Percentiles rank a stretch among this genome's conserved stretches.
These are phyloP conservation scores for Epichloe glyceriae DNA, from an alignment of 2,329 filamentous ascomycete species.

Conservation along the genomic window DNA sequence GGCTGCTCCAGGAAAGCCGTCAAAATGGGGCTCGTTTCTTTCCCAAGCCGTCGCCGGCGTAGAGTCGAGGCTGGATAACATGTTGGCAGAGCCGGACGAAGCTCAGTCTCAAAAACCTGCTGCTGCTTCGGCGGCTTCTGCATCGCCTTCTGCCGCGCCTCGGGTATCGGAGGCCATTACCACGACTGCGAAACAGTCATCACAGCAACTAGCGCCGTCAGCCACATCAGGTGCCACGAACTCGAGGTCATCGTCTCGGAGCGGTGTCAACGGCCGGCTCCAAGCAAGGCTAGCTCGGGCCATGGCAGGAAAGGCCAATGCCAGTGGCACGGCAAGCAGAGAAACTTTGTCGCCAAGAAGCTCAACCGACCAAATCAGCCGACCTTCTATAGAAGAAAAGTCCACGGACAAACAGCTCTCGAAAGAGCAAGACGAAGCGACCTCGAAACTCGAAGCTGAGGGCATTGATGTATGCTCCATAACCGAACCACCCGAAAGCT, in stretches of 20 bases:
- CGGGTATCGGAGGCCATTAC: not conserved
- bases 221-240: slow-evolving; percentile 22
- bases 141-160: not conserved
- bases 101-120: slow-evolving; percentile 16
- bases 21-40: slow-evolving; percentile 66
- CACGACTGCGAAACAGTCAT: slow-evolving; percentile 11
- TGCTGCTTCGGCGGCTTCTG: slow-evolving; percentile 1
- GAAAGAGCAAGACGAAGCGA: not conserved
- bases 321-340: slow-evolving; percentile 29
- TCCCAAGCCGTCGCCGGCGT: slow-evolving; percentile 87
- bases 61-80: slow-evolving; percentile 83
- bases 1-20: slow-evolving; percentile 34
- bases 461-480: not conserved
- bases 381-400: slow-evolving; percentile 16
- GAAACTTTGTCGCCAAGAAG: slow-evolving; percentile 22
- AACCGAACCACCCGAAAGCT: not conserved
- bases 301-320: slow-evolving; percentile 54
- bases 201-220: slow-evolving; percentile 14
- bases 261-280: slow-evolving; percentile 61
- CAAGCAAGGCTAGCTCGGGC: slow-evolving; percentile 85
- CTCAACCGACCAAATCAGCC: slow-evolving; percentile 22
- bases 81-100: slow-evolving; percentile 66
- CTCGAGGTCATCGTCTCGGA: slow-evolving; percentile 52
- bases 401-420: slow-evolving; percentile 13
- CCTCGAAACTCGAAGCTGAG: not conserved